Evolutionary conservation across 108 stramenopile genomes (phyloP).

Genomic region (Skeletonema tropicum): DNA sequence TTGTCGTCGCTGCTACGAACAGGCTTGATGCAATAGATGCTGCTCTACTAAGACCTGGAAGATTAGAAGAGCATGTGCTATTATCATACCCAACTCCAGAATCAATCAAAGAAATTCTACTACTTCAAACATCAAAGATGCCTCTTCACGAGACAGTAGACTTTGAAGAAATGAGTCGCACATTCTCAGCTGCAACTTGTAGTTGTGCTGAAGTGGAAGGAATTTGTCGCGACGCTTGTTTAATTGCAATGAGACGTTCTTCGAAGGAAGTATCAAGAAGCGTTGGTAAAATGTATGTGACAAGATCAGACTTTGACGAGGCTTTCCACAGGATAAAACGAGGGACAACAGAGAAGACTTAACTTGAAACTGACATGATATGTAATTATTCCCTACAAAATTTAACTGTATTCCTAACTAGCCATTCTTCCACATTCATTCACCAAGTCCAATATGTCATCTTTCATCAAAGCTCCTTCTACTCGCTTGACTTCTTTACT

Average conservation of each 20-base stretch:
- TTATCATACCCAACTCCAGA: slow-evolving; percentile 48
- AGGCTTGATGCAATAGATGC: slow-evolving; percentile 68
- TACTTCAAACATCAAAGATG: slow-evolving; percentile 46
- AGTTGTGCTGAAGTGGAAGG: slow-evolving; percentile 78
- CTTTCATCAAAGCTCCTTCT: slow-evolving; percentile 83
- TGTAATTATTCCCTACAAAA: background rate
- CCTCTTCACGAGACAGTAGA: slow-evolving; percentile 30
- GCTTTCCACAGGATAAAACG: slow-evolving; percentile 25
- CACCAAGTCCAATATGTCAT: slow-evolving; percentile 65
- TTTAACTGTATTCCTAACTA: background rate
- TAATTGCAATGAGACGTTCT: slow-evolving; percentile 49
- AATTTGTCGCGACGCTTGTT: slow-evolving; percentile 70
- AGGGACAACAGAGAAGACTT: background rate
- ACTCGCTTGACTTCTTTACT: slow-evolving; percentile 55
- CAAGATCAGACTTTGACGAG: slow-evolving; percentile 29
- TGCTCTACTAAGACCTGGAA: slow-evolving; percentile 67
- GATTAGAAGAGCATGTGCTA: slow-evolving; percentile 57
- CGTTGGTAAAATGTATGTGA: slow-evolving; percentile 17
- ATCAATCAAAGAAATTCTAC: slow-evolving; percentile 60
- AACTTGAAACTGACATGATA: background rate
- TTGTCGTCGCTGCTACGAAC: slow-evolving; percentile 73
- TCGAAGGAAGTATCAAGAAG: slow-evolving; percentile 10
- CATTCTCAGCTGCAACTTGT: slow-evolving; percentile 28
- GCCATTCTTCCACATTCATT: slow-evolving; percentile 5
- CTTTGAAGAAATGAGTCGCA: slow-evolving; percentile 23